Base-by-base conservation (phyloP, 1,284 basidiomycete genomes). In the Mycena sp. region DNA sequence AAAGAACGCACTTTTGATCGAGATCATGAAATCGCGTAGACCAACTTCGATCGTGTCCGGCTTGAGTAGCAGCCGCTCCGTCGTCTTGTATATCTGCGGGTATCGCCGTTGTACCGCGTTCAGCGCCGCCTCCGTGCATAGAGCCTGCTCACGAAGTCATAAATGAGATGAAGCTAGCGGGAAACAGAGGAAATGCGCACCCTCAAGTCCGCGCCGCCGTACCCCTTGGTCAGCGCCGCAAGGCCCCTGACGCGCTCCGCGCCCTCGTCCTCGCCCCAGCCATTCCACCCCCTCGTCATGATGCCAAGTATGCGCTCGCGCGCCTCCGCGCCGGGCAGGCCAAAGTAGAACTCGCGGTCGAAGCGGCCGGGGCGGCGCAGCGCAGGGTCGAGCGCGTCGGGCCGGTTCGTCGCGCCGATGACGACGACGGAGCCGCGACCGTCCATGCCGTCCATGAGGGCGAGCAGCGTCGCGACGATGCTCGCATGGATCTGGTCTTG, bases 391-490 rank as follows among this genome's bases (percentile, higher is more conserved):
- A 99, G 91, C 12, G 96, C 94, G 77, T 99, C 98, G 0, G 97
- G 97, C 62, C 98, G 79, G 75, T 99, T 99, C 10, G 98, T 99
- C 1, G 98, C 98, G 29, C 98, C 97, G 69, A 99, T 98, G 45
- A 99, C 94, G n/a, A 99, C 89, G 25, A 99, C 96, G 77, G 98
- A 96, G 2, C 92, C 95, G 63, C 98, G 88, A 1, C 97, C 97
- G 69, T 99, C 98, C 98, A 99, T 99, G 49, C 98, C 98, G 75
- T 99, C 98, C 97, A 99, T 99, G 50, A 99, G 83, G 0, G 98
- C 97, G 1, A 99, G 85, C 14, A 99, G 83, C 0, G 98, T 99
- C 49, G 93, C 95, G 10, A 99, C 98, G 67, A 99, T 96, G 45
- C 93, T 96, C 0, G 98, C 97, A 75, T 99, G 98, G 59, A 99